Evolutionary conservation across 768 basidiomycete species (phyloP).

Genomic region (Russula lepida): DNA sequence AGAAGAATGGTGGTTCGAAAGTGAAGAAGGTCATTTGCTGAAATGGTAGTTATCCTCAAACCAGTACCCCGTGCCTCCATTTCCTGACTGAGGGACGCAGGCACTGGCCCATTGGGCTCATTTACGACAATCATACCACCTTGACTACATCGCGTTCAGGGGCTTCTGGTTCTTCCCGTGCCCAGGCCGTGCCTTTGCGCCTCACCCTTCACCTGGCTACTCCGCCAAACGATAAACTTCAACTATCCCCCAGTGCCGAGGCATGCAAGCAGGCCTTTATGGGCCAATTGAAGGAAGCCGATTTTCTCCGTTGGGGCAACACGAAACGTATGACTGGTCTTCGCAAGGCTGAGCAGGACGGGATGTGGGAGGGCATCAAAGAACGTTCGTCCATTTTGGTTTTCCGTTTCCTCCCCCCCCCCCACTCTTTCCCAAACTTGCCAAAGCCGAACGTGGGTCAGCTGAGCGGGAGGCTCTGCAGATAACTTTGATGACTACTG

Average conservation of each 20-base stretch:
- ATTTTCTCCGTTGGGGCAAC: slow-evolving; percentile 95
- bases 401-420: background rate
- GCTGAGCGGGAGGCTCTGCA: slow-evolving; percentile 27
- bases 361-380: slow-evolving; percentile 93
- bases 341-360: slow-evolving; percentile 88
- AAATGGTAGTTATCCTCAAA: slow-evolving; percentile 56
- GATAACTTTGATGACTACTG: slow-evolving; percentile 96
- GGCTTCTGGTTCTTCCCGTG: slow-evolving; percentile 33
- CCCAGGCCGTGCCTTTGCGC: slow-evolving; percentile 53
- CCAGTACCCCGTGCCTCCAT: background rate
- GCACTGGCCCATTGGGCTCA: slow-evolving; percentile 96
- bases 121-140: slow-evolving; percentile 80
- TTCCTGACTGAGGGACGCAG: slow-evolving; percentile 35
- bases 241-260: slow-evolving; percentile 72
- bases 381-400: slow-evolving; percentile 55
- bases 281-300: slow-evolving; percentile 93
- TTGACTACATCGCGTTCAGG: slow-evolving; percentile 44
- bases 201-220: slow-evolving; percentile 81
- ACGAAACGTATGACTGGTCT: slow-evolving; percentile 89
- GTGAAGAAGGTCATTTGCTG: slow-evolving; percentile 67
- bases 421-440: background rate
- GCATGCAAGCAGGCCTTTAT: slow-evolving; percentile 91
- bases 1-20: slow-evolving; percentile 98
- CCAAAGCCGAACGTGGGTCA: background rate
- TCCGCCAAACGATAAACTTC: slow-evolving; percentile 79